phyloP scores from a whole-genome alignment of 768 basidiomycete genomes.

The Amanita inopinata region DNA sequence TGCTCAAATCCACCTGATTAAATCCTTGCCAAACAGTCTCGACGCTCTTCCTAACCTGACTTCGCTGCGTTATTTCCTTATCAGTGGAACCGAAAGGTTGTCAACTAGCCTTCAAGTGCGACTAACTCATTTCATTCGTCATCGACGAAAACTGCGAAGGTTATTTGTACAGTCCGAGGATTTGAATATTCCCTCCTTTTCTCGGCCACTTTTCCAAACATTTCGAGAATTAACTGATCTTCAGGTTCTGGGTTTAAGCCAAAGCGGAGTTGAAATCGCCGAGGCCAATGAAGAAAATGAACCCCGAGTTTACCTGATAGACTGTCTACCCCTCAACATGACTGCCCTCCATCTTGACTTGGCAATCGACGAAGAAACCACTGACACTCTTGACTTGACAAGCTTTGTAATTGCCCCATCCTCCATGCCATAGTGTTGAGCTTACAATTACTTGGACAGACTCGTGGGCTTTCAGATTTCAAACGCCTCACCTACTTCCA shows the following conservation, averaged over 20 bases:
- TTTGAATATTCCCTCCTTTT: not conserved
- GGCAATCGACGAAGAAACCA: not conserved
- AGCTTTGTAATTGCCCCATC: not conserved
- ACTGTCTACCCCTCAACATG: not conserved
- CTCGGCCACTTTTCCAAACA: not conserved
- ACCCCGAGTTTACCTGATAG: not conserved
- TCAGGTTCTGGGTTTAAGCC: not conserved
- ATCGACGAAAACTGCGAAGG: slow-evolving; percentile 1
- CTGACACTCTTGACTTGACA: not conserved
- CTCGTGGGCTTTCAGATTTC: not conserved
- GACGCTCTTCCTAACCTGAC: not conserved
- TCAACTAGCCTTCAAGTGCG: too few species aligned
- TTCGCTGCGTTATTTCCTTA: not conserved
- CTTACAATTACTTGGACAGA: not conserved
- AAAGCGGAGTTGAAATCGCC: too few species aligned
- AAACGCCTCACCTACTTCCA: slow-evolving; percentile 5
- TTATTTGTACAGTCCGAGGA: not conserved
- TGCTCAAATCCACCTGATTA: not conserved
- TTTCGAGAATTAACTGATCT: not conserved
- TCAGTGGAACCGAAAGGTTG: too few species aligned
- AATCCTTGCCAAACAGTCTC: not conserved
- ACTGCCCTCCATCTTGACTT: not conserved
- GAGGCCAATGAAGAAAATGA: not conserved
- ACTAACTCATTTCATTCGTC: not conserved
- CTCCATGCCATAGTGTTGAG: not conserved